Conservation (phyloP, 257 asterid species). For the Solanum habrochaites region DNA sequence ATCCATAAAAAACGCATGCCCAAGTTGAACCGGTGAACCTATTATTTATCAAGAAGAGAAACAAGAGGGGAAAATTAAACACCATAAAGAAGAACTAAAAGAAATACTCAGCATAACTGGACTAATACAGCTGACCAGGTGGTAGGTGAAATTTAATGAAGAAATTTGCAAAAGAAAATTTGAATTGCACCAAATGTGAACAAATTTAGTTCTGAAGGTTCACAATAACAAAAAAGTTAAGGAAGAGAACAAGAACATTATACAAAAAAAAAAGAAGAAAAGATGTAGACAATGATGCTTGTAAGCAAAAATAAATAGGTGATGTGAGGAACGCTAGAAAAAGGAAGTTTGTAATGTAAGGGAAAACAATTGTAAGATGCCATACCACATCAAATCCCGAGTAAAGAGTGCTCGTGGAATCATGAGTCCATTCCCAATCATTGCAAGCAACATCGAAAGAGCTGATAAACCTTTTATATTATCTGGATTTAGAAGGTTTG, state of each 20-base stretch:
- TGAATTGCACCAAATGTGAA: background rate
- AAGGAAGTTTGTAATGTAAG: background rate
- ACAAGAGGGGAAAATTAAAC: background rate
- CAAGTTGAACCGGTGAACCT: constrained; percentile 93
- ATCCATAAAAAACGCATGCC: constrained; percentile 80
- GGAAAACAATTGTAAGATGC: background rate
- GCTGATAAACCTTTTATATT: constrained; percentile 85
- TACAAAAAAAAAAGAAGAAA: background rate
- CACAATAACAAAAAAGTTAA: background rate
- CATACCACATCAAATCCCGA: constrained; percentile 94
- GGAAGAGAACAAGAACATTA: background rate
- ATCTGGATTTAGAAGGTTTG: constrained; percentile 75
- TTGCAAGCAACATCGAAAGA: constrained; percentile 84
- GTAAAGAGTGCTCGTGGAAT: constrained; percentile 81
- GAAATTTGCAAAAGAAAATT: background rate
- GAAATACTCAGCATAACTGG: background rate
- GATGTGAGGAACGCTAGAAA: background rate
- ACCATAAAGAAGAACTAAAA: background rate
- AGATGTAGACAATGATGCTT: background rate
- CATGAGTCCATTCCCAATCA: constrained; percentile 93
- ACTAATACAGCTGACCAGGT: background rate
- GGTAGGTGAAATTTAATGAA: background rate
- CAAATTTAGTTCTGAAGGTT: background rate
- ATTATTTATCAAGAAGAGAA: constrained; percentile 5
- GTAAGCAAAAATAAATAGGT: background rate